These are phyloP conservation scores for Diversispora epigaea DNA, from an alignment of 192 early-diverging fungal species.

Conservation along the genomic window DNA sequence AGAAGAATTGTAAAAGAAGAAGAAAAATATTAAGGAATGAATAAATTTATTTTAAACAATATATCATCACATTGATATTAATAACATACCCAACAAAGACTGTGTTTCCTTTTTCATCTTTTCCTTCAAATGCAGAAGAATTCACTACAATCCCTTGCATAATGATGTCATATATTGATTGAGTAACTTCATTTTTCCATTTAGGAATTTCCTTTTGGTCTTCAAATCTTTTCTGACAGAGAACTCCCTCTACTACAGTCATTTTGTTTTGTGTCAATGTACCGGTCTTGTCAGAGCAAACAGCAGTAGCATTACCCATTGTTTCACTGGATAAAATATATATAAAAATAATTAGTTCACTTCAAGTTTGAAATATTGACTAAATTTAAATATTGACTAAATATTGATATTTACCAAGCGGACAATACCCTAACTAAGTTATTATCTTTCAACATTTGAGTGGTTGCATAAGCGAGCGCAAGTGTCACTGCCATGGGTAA, in stretches of 20 bases:
- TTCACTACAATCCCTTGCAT: conserved; percentile 68
- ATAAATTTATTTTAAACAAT: not conserved
- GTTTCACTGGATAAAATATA: conserved; percentile 55
- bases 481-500: conserved; percentile 86
- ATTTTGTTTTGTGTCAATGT: conserved; percentile 84
- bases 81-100: conserved; percentile 58
- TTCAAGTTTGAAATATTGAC: too few species aligned
- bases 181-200: conserved; percentile 51
- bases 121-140: conserved; percentile 74
- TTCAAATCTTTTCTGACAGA: conserved; percentile 52
- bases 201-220: conserved; percentile 43
- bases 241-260: conserved; percentile 68
- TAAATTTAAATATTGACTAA: too few species aligned
- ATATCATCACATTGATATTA: not conserved
- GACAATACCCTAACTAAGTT: conserved; percentile 79
- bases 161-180: conserved; percentile 44
- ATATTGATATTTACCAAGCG: conserved; percentile 41
- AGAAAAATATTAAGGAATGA: too few species aligned
- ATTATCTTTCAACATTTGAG: conserved; percentile 79
- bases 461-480: conserved; percentile 79
- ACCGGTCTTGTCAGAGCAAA: conserved; percentile 89
- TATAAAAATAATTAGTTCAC: not conserved
- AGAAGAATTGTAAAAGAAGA: not conserved
- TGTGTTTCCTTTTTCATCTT: conserved; percentile 59
- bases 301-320: conserved; percentile 79